Percentiles rank a stretch among this genome's conserved stretches.
Conservation (phyloP, 2,329 filamentous ascomycete species). For the Thielaviopsis euricoi region DNA sequence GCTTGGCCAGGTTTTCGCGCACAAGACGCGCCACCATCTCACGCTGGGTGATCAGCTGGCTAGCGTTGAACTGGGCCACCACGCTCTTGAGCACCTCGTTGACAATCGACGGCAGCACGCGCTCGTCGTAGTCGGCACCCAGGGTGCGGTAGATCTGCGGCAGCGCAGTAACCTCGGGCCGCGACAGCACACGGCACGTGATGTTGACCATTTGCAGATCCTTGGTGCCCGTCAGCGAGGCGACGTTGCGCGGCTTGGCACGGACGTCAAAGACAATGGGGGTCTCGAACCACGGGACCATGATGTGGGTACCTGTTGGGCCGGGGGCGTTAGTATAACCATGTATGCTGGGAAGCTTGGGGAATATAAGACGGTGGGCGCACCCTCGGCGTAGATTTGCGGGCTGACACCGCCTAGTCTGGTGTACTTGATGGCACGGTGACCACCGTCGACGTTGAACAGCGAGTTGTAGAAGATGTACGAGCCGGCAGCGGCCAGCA, state of each 20-base stretch:
- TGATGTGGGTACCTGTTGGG: conserved; percentile 68
- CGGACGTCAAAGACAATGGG: conserved; percentile 95
- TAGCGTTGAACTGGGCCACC: conserved; percentile 96
- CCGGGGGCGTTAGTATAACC: conserved; percentile 12
- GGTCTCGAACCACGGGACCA: conserved; percentile 93
- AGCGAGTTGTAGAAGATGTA: conserved; percentile 42
- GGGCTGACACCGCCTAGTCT: conserved; percentile 83
- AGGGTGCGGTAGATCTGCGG: conserved; percentile 96
- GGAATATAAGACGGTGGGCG: conserved; percentile 12
- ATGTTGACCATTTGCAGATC: conserved; percentile 99
- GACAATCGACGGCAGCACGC: conserved; percentile 90
- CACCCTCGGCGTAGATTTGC: conserved; percentile 93
- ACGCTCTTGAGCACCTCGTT: conserved; percentile 99
- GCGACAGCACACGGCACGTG: conserved; percentile 93
- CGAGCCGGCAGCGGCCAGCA: conserved; percentile 30
- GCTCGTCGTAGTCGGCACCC: conserved; percentile 90
- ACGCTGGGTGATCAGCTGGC: conserved; percentile 95
- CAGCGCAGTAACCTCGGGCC: conserved; percentile 71
- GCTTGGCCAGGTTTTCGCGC: conserved; percentile 76
- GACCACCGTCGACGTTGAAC: conserved; percentile 89
- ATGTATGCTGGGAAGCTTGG: not conserved
- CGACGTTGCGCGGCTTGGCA: conserved; percentile 90
- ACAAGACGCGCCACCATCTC: conserved; percentile 89
- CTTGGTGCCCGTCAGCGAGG: conserved; percentile 94
- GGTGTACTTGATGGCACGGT: conserved; percentile 97